A percentile compares a stretch with the other conserved stretches of the same genome.
Conservation (phyloP, 2,329 filamentous ascomycete genomes). For the Scytalidium lignicola region DNA sequence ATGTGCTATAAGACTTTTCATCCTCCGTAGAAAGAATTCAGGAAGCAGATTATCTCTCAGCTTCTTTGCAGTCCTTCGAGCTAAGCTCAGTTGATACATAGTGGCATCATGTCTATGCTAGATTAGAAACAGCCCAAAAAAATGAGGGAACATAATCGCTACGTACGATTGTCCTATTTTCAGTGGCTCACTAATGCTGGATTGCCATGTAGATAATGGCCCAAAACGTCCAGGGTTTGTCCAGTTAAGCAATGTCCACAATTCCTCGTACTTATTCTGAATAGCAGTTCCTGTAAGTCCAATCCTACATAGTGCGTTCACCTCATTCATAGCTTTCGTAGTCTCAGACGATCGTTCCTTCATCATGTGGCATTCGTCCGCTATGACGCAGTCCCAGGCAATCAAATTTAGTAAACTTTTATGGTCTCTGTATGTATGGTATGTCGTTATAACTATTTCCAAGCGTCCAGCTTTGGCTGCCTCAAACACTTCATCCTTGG, state of each 20-base stretch:
- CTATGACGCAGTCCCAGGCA: constrained; percentile 89
- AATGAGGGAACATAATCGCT: no score
- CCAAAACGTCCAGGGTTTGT: constrained; percentile 76
- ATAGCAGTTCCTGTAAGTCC: constrained; percentile 94
- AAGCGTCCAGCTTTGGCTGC: constrained; percentile 70
- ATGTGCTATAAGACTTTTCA: constrained; percentile 87
- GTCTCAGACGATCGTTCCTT: constrained; percentile 75
- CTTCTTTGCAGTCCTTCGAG: constrained; percentile 75
- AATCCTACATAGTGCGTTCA: constrained; percentile 89
- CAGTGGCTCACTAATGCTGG: constrained; percentile 71
- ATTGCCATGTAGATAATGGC: constrained; percentile 69
- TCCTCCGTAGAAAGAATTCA: constrained; percentile 82
- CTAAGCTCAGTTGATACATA: constrained; percentile 71
- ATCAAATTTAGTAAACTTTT: constrained; percentile 72
- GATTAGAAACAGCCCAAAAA: background rate
- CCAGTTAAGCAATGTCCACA: constrained; percentile 97
- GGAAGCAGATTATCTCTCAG: constrained; percentile 85
- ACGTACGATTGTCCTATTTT: constrained; percentile 71
- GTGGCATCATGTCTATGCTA: constrained; percentile 69
- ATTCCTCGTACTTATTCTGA: constrained; percentile 95
- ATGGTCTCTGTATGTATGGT: constrained; percentile 80
- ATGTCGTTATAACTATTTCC: constrained; percentile 93
- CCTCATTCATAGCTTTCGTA: constrained; percentile 79
- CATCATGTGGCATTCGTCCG: constrained; percentile 87
- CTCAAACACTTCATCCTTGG: constrained; percentile 61